These are phyloP conservation scores for Daucus carota DNA, from an alignment of 129 eudicot species.

Conservation along the genomic window DNA sequence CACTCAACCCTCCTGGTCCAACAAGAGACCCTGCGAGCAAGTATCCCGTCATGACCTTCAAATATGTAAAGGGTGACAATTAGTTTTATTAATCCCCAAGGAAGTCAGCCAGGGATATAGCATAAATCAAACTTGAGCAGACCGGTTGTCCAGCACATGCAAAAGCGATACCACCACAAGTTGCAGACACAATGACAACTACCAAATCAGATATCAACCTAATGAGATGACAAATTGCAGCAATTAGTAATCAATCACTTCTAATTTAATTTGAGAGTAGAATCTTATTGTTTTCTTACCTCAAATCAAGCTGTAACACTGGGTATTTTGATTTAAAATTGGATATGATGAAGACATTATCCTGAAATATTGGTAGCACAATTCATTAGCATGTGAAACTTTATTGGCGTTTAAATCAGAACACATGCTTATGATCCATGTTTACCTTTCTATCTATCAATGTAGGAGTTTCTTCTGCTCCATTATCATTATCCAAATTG, in stretches of 20 bases:
- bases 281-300: constrained; percentile 30
- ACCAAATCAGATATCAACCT: constrained; percentile 97
- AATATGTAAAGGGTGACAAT: constrained; percentile 7
- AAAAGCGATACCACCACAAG: constrained; percentile 35
- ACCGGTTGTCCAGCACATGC: constrained; percentile 72
- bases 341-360: constrained; percentile 92
- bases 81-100: background rate
- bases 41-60: constrained; percentile 94
- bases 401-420: constrained; percentile 6
- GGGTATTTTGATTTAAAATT: constrained; percentile 93
- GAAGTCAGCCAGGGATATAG: constrained; percentile 10
- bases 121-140: constrained; percentile 25
- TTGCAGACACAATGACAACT: constrained; percentile 97
- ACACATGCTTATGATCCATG: constrained; percentile 3
- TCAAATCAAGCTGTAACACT: constrained; percentile 83
- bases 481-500: constrained; percentile 83
- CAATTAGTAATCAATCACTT: background rate
- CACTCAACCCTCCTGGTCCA: constrained; percentile 94
- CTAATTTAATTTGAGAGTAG: constrained; percentile 7
- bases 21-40: constrained; percentile 93
- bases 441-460: constrained; percentile 88
- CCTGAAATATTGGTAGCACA: constrained; percentile 29
- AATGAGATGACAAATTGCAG: constrained; percentile 15
- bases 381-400: constrained; percentile 11
- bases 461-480: constrained; percentile 91